Percentiles rank a stretch among this genome's conserved stretches.
Evolutionary conservation across 768 basidiomycete species (phyloP).

Genomic region (Boletellus ananas): DNA sequence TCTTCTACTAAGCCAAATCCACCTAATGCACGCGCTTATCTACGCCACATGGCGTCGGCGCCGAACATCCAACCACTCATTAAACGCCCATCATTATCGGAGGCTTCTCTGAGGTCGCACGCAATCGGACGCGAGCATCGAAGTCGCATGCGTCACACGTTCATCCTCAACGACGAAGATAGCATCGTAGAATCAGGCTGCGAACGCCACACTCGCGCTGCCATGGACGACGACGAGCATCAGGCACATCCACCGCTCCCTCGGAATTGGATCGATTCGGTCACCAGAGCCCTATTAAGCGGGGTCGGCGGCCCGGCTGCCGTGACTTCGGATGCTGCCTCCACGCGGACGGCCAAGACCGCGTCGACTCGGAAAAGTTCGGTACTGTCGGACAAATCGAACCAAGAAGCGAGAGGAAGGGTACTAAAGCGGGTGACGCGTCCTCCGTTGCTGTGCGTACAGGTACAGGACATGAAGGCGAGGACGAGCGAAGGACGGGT

Average conservation of each 20-base stretch:
- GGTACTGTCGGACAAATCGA: conserved; percentile 25
- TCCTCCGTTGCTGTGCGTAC: conserved; percentile 34
- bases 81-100: conserved; percentile 32
- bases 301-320: conserved; percentile 39
- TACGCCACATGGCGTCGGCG: conserved; percentile 71
- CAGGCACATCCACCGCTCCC: conserved; percentile 52
- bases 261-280: conserved; percentile 64
- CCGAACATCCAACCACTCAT: conserved; percentile 39
- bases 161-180: conserved; percentile 34
- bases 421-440: conserved; percentile 4
- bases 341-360: conserved; percentile 17
- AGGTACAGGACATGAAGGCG: conserved; percentile 31
- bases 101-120: conserved; percentile 34
- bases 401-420: conserved; percentile 20
- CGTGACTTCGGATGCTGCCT: conserved; percentile 31
- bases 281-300: conserved; percentile 62
- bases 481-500: conserved; percentile 35
- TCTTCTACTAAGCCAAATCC: conserved; percentile 19
- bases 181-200: conserved; percentile 20
- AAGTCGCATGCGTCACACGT: conserved; percentile 29
- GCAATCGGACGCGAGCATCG: conserved; percentile 15
- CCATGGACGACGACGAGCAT: conserved; percentile 32
- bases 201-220: conserved; percentile 22
- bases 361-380: conserved; percentile 23
- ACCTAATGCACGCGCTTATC: conserved; percentile 60